These are phyloP conservation scores for Scutellaria baicalensis DNA, from an alignment of 257 asterid genomes.

Conservation along the genomic window DNA sequence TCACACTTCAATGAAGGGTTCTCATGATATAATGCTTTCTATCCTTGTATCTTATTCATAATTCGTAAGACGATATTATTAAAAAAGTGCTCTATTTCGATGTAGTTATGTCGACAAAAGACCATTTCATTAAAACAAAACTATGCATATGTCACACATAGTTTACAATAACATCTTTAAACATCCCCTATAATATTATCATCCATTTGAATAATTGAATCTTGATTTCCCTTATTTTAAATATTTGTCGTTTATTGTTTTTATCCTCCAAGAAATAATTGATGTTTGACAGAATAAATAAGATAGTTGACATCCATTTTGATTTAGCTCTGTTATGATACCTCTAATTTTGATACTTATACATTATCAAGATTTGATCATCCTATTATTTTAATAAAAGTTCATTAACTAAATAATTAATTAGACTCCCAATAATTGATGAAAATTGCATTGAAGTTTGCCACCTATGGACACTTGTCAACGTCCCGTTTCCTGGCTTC, in stretches of 20 bases:
- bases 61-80: no score
- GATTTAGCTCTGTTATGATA: conserved; percentile 18
- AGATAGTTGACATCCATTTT: conserved; percentile 22
- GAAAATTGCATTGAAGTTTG: neutral
- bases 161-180: conserved; percentile 5
- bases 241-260: neutral
- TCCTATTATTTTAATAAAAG: neutral
- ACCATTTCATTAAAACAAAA: neutral
- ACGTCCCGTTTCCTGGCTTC: neutral
- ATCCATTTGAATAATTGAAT: conserved; percentile 4
- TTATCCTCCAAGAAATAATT: neutral
- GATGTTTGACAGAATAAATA: conserved; percentile 17
- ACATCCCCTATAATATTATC: neutral
- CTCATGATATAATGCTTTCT: no score
- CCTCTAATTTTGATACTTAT: conserved; percentile 14
- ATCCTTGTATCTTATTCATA: no score
- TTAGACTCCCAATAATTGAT: conserved; percentile 6
- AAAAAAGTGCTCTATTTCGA: no score
- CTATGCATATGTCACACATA: neutral
- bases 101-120: no score
- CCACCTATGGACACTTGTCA: conserved; percentile 7
- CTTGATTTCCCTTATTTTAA: conserved; percentile 3
- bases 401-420: neutral
- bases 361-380: neutral
- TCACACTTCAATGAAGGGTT: no score